These are phyloP conservation scores for Craterostigma plantagineum DNA, from an alignment of 257 asterid species.

Conservation along the genomic window DNA sequence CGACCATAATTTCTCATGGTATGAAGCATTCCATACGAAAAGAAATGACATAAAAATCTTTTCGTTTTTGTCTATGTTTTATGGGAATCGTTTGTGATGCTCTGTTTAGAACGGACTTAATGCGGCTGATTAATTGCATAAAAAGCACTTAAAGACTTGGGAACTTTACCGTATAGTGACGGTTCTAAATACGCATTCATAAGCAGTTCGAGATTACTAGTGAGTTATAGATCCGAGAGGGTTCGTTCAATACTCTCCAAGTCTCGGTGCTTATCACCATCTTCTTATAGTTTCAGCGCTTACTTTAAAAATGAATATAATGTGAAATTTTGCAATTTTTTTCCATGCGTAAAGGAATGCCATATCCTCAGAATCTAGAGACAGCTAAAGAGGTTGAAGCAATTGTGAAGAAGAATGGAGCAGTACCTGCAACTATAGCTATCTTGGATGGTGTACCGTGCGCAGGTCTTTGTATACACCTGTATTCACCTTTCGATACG, in stretches of 20 bases:
- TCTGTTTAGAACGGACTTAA: neutral
- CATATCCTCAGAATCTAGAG: conserved; percentile 81
- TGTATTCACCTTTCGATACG: conserved; percentile 5
- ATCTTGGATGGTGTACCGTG: conserved; percentile 76
- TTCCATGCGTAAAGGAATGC: conserved; percentile 87
- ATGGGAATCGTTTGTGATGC: neutral
- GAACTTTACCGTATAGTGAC: no score
- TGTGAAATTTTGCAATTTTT: conserved; percentile 1
- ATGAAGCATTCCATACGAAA: conserved; percentile 6
- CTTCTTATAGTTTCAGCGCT: no score
- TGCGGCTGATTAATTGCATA: no score
- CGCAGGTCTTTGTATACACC: conserved; percentile 30
- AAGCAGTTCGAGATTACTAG: no score
- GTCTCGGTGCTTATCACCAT: no score
- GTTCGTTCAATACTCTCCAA: no score
- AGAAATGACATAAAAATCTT: neutral
- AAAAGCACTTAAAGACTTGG: no score
- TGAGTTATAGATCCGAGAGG: no score
- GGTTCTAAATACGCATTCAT: no score
- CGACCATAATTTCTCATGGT: conserved; percentile 94
- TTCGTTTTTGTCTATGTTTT: neutral
- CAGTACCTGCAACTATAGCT: conserved; percentile 84
- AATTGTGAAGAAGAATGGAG: conserved; percentile 60
- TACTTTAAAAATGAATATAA: neutral
- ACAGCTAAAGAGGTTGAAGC: conserved; percentile 78